Percentiles rank a stretch among this genome's conserved stretches.
Conservation (phyloP, 805 yeast species). For the Candida dendrica region DNA sequence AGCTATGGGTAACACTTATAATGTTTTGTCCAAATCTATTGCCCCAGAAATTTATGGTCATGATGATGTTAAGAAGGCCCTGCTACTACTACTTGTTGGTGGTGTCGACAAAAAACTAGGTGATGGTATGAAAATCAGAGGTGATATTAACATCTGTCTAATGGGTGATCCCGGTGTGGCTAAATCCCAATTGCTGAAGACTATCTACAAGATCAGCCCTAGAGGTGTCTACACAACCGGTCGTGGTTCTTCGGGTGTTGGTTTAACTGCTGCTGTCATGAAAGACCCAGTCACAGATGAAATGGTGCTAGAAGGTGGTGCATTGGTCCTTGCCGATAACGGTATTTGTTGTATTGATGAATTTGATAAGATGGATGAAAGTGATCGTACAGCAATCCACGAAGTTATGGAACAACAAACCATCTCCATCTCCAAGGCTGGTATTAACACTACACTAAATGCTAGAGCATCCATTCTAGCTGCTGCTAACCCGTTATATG, state of each 20-base stretch:
- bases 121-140: conserved; percentile 96
- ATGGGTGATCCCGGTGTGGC: conserved; percentile 99
- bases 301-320: conserved; percentile 97
- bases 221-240: conserved; percentile 97
- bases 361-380: conserved; percentile 97
- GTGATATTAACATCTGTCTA: conserved; percentile 89
- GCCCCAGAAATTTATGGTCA: conserved; percentile 98
- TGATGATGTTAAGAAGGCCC: conserved; percentile 85
- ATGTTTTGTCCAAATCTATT: conserved; percentile 74
- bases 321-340: conserved; percentile 91
- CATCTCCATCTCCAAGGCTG: conserved; percentile 94
- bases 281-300: conserved; percentile 98
- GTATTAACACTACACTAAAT: conserved; percentile 90
- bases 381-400: conserved; percentile 94
- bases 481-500: conserved; percentile 97
- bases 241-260: conserved; percentile 97
- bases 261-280: conserved; percentile 98
- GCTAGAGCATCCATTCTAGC: conserved; percentile 94
- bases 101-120: conserved; percentile 94
- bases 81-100: conserved; percentile 78
- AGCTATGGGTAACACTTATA: conserved; percentile 64
- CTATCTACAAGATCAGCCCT: conserved; percentile 88
- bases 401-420: conserved; percentile 99
- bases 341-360: conserved; percentile 99
- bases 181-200: conserved; percentile 89